A percentile compares a stretch with the other conserved stretches of the same genome.
Evolutionary conservation across 257 asterid species (phyloP).

Genomic region (Plantago ovata): DNA sequence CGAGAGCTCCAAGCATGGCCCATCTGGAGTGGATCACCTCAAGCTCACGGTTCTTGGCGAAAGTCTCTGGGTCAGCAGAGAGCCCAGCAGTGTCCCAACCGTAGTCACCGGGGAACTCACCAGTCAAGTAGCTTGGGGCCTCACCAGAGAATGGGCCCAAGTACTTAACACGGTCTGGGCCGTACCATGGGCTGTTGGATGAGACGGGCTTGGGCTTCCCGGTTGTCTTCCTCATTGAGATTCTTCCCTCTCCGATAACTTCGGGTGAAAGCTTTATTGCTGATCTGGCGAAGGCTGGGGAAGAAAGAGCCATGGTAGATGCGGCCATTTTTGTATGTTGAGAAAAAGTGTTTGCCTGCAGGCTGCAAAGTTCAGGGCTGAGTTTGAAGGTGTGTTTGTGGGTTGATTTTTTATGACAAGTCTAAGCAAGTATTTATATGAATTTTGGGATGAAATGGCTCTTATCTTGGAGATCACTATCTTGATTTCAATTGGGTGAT

Average conservation of each 20-base stretch:
- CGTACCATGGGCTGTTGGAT: conserved; percentile 50
- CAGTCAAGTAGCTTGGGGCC: conserved; percentile 47
- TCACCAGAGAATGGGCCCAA: conserved; percentile 50
- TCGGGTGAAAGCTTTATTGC: conserved; percentile 26
- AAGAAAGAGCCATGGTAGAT: conserved; percentile 35
- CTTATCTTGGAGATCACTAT: conserved; percentile 20
- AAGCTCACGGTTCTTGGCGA: conserved; percentile 45
- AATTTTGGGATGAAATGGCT: too few species aligned
- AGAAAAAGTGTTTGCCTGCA: background rate
- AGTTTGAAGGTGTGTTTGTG: background rate
- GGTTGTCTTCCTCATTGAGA: conserved; percentile 30
- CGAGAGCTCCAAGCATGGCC: conserved; percentile 55
- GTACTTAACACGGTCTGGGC: conserved; percentile 47
- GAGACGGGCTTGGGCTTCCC: conserved; percentile 21
- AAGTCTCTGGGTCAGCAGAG: conserved; percentile 48
- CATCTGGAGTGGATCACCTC: conserved; percentile 50
- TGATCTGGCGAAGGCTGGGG: conserved; percentile 30
- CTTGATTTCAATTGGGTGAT: conserved; percentile 16
- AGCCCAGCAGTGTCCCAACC: conserved; percentile 60
- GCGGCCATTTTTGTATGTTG: conserved; percentile 24
- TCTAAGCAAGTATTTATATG: background rate
- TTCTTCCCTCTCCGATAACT: conserved; percentile 19
- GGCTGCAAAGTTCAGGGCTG: background rate
- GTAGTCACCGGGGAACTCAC: conserved; percentile 54
- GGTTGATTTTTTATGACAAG: background rate